These are phyloP conservation scores for Pigoraptor vietnamica DNA, from an alignment of 78 protist species.

Conservation along the genomic window DNA sequence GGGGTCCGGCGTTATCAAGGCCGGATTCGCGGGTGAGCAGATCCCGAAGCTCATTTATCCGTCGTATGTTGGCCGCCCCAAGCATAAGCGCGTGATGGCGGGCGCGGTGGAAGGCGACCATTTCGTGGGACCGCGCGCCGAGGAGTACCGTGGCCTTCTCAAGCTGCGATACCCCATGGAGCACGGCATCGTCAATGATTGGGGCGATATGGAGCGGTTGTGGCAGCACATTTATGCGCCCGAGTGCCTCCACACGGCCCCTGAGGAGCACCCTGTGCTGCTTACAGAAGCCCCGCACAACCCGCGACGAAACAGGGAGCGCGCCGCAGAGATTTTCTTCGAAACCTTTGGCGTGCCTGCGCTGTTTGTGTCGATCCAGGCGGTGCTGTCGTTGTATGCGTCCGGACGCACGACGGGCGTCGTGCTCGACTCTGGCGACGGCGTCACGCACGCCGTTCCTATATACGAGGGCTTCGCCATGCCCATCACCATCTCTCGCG, in stretches of 20 bases:
- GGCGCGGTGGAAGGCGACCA: constrained; percentile 51
- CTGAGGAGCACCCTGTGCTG: constrained; percentile 79
- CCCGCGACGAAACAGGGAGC: constrained; percentile 89
- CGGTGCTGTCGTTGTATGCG: constrained; percentile 77
- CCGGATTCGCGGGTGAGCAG: constrained; percentile 88
- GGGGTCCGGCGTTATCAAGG: constrained; percentile 92
- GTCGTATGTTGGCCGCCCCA: constrained; percentile 64
- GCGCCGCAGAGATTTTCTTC: constrained; percentile 82
- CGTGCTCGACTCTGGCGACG: constrained; percentile 96
- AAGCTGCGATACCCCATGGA: constrained; percentile 83
- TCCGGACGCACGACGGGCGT: constrained; percentile 83
- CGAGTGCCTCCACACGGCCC: constrained; percentile 73
- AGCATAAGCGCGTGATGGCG: constrained; percentile 57
- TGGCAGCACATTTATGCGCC: constrained; percentile 90
- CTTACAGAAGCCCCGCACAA: constrained; percentile 93
- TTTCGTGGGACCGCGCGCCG: constrained; percentile 74
- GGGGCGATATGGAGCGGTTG: constrained; percentile 93
- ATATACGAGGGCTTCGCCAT: constrained; percentile 88
- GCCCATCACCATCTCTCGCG: constrained; percentile 67
- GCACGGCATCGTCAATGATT: constrained; percentile 93
- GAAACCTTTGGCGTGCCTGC: constrained; percentile 93
- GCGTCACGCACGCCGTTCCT: constrained; percentile 90
- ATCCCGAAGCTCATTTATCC: constrained; percentile 65
- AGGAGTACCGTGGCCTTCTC: constrained; percentile 63
- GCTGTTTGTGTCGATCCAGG: constrained; percentile 54